These are phyloP conservation scores for Scutellaria minor DNA, from an alignment of 257 asterid species.

Conservation along the genomic window DNA sequence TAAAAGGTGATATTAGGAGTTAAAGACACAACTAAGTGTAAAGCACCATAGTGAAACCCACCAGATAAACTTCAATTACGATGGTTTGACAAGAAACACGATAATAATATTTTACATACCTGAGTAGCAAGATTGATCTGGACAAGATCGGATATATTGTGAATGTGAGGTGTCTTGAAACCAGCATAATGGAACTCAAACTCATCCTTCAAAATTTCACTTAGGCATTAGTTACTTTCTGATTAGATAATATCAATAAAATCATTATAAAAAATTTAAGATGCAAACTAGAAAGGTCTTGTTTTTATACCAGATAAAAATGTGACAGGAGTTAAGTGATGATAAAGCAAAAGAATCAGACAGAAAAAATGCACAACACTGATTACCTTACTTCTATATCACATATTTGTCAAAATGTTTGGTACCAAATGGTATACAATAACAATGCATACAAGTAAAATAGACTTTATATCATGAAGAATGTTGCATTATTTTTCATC, in stretches of 20 bases:
- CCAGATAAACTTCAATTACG: background rate
- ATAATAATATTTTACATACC: conserved; percentile 47
- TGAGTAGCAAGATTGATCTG: conserved; percentile 76
- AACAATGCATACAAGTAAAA: conserved; percentile 19
- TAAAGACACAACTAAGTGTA: background rate
- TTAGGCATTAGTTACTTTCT: conserved; percentile 22
- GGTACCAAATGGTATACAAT: background rate
- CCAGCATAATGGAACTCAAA: conserved; percentile 86
- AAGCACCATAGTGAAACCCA: conserved; percentile 25
- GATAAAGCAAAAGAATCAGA: conserved; percentile 29
- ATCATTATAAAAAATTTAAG: background rate
- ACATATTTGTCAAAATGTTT: conserved; percentile 2
- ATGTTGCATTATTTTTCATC: background rate
- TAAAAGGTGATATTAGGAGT: conserved; percentile 26
- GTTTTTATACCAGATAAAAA: conserved; percentile 10
- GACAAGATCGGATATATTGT: conserved; percentile 95
- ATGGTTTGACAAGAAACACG: conserved; percentile 22
- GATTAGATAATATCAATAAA: conserved; percentile 23
- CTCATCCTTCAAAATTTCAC: conserved; percentile 65
- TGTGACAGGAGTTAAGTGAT: too few species aligned
- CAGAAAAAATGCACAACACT: conserved; percentile 12
- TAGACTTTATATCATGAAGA: background rate
- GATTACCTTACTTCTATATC: conserved; percentile 8
- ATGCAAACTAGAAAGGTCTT: background rate
- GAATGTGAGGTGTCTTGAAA: conserved; percentile 75